These are phyloP conservation scores for Neurospora sp. DNA, from an alignment of 2,329 filamentous ascomycete genomes.

Conservation along the genomic window DNA sequence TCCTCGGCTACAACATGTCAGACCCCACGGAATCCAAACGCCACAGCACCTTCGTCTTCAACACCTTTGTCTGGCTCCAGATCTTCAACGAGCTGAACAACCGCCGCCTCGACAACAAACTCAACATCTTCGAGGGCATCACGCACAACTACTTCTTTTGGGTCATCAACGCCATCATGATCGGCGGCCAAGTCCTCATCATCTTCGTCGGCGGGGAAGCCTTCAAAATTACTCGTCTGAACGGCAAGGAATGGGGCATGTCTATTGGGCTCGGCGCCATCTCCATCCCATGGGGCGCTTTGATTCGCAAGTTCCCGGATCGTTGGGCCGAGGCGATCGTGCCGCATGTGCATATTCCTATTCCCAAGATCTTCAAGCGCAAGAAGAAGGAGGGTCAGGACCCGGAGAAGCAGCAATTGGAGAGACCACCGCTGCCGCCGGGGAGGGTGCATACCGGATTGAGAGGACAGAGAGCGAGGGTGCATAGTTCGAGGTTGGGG, in stretches of 20 bases:
- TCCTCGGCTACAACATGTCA: constrained; percentile 46
- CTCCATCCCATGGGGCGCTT: constrained; percentile 63
- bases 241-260: constrained; percentile 69
- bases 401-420: background rate
- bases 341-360: constrained; percentile 8
- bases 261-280: constrained; percentile 67
- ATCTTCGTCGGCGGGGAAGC: constrained; percentile 70
- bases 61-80: constrained; percentile 79
- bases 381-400: background rate
- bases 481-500: background rate
- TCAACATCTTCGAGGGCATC: constrained; percentile 82
- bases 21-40: constrained; percentile 35
- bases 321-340: constrained; percentile 25
- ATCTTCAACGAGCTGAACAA: constrained; percentile 83
- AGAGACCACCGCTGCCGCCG: background rate
- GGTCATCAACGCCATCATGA: constrained; percentile 68
- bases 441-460: background rate
- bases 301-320: constrained; percentile 67
- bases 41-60: constrained; percentile 59
- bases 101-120: constrained; percentile 72
- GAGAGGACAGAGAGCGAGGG: background rate
- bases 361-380: constrained; percentile 4
- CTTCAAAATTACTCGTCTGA: constrained; percentile 55
- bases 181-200: constrained; percentile 76
- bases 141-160: constrained; percentile 74